Base-by-base conservation (phyloP, 169 alveolate species). In the Cryptosporidium bovis region DNA sequence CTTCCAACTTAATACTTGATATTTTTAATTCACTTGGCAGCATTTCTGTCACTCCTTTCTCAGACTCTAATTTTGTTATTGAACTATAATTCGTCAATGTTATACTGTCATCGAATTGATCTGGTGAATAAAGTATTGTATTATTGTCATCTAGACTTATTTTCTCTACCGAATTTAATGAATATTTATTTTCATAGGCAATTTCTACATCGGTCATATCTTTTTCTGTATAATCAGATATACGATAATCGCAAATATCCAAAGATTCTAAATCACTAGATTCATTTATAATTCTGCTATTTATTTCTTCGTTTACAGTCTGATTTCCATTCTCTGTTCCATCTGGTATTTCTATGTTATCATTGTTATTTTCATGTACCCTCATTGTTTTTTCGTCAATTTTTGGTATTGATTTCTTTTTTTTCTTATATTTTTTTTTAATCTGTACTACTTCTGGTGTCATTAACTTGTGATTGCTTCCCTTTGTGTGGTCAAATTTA, bases 401-500 rank as follows among this genome's bases (percentile, higher is more conserved):
- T 24, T 69, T 69, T 29, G 83, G 31, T 29, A 16, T 69, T 3
- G 83, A 44, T 53, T 46, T 77, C 51, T 77, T 65, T n/a, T 62
- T 56, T 13, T 5, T 12, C 34, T 27, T 77, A 1, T 77, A 40
- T 64, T 62, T 48, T 44, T 20, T 77, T 27, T 77, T 53, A 27
- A 13, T 40, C 8, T 58, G 53, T 10, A 46, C 13, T 3, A 60
- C n/a, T 24, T 12, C 55, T 15, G 87, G 71, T 44, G 87, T 77
- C 29, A 13, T 56, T 18, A 58, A 62, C 12, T 12, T 8, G 18
- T 44, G 62, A 27, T 16, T 58, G 12, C 44, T 53, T 29, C 51
- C 40, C 7, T 50, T 48, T 58, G 18, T 20, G 0, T 20, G 18
- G 10, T 7, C 5, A 36, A n/a, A 8, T 8, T 77, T 10, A 16